These are phyloP conservation scores for Crithidia fasciculata DNA, from an alignment of 208 protist genomes.

Conservation along the genomic window DNA sequence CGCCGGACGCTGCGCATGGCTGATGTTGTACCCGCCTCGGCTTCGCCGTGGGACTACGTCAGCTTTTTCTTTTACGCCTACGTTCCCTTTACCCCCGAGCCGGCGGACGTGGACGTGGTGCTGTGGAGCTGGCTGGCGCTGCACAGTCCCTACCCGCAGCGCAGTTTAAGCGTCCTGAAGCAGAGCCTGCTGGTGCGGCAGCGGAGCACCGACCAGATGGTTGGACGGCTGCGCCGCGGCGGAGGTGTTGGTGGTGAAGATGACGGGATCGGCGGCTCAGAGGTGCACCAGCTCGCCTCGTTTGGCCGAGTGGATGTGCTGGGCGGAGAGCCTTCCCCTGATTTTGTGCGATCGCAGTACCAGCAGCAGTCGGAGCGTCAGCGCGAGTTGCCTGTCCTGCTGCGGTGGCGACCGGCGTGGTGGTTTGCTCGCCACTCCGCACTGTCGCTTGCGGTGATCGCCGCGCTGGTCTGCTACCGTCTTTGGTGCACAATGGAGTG, in stretches of 20 bases:
- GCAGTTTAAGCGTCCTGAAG: slow-evolving; percentile 33
- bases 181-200: slow-evolving; percentile 33
- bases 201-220: background rate
- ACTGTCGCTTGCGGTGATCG: slow-evolving; percentile 25
- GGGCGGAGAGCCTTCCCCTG: slow-evolving; percentile 15
- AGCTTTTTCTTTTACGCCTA: slow-evolving; percentile 24
- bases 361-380: slow-evolving; percentile 9
- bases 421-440: slow-evolving; percentile 47
- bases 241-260: background rate
- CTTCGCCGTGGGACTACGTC: slow-evolving; percentile 31
- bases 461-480: slow-evolving; percentile 17
- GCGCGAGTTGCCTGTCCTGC: slow-evolving; percentile 30
- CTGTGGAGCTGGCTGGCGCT: slow-evolving; percentile 50
- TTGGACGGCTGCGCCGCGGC: slow-evolving; percentile 7
- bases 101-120: slow-evolving; percentile 42
- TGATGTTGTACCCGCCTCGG: slow-evolving; percentile 24
- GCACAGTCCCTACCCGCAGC: slow-evolving; percentile 39
- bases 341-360: background rate
- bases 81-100: slow-evolving; percentile 37
- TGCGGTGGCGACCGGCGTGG: slow-evolving; percentile 51
- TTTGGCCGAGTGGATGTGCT: slow-evolving; percentile 21
- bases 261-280: slow-evolving; percentile 5
- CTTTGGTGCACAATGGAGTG: background rate
- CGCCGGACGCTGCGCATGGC: slow-evolving; percentile 22
- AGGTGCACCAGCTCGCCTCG: slow-evolving; percentile 2